Conservation (phyloP, 805 yeast species). For the Saccharomycopsis selenospora region DNA sequence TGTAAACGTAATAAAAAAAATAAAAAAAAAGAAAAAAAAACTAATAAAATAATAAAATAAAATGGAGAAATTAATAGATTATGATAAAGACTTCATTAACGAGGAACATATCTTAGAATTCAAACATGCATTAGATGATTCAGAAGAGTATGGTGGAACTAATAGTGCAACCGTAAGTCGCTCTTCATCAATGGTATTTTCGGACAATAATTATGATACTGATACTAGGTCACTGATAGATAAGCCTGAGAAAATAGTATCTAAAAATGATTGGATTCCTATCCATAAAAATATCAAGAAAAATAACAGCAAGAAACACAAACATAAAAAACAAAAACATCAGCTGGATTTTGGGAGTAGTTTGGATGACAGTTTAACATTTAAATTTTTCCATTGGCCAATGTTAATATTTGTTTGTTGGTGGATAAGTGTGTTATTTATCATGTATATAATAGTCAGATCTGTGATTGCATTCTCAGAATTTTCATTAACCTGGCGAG, state of each 20-base stretch:
- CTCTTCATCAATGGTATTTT: slow-evolving; percentile 17
- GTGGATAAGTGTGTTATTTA: slow-evolving; percentile 49
- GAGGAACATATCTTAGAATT: slow-evolving; percentile 31
- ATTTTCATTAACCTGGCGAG: slow-evolving; percentile 51
- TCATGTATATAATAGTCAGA: slow-evolving; percentile 46
- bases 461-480: slow-evolving; percentile 59
- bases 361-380: slow-evolving; percentile 32
- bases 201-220: slow-evolving; percentile 1
- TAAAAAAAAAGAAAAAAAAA: not conserved
- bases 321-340: slow-evolving; percentile 5
- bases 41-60: not conserved
- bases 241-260: slow-evolving; percentile 32
- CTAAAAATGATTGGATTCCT: slow-evolving; percentile 43
- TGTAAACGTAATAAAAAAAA: no score
- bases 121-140: slow-evolving; percentile 31
- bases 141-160: slow-evolving; percentile 24
- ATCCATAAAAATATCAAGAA: slow-evolving; percentile 25
- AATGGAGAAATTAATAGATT: slow-evolving; percentile 14
- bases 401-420: slow-evolving; percentile 41
- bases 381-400: slow-evolving; percentile 58
- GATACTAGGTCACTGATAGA: not conserved
- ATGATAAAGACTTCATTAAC: slow-evolving; percentile 28
- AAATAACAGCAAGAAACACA: slow-evolving; percentile 3
- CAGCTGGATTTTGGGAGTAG: not conserved
- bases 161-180: slow-evolving; percentile 18